phyloP scores from a whole-genome alignment of 176 grass and related monocot species.

The Ampelocalamus luodianensis region DNA sequence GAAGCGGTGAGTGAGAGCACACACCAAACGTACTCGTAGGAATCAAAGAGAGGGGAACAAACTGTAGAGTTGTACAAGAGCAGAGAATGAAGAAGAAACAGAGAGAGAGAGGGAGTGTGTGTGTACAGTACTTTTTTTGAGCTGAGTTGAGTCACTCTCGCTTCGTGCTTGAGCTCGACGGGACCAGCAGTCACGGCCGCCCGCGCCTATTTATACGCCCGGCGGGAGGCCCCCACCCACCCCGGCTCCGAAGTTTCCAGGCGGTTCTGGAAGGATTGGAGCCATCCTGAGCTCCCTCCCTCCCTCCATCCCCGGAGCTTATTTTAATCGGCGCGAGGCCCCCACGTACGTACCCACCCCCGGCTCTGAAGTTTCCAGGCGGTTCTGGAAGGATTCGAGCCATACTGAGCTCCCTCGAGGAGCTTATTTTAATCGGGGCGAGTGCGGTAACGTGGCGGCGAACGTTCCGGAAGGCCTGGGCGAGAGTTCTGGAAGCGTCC shows the following conservation, averaged over 20 bases:
- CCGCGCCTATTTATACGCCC: conserved; percentile 36
- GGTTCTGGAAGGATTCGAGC: conserved; percentile 29
- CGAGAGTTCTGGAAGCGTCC: conserved; percentile 52
- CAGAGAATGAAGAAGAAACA: not conserved
- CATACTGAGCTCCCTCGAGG: not conserved
- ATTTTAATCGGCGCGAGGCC: conserved; percentile 8
- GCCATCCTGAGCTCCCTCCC: not conserved
- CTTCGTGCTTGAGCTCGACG: too few species aligned
- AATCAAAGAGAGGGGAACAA: not conserved
- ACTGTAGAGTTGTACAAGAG: not conserved
- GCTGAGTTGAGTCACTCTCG: too few species aligned
- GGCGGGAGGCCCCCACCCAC: not conserved
- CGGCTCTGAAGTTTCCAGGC: conserved; percentile 50
- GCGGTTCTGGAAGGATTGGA: too few species aligned
- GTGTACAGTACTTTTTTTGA: not conserved
- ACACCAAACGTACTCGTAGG: not conserved
- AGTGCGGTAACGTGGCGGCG: conserved; percentile 41
- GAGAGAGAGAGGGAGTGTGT: not conserved
- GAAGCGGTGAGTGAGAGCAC: not conserved
- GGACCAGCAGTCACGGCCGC: not conserved
- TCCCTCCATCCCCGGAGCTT: not conserved
- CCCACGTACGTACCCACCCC: not conserved
- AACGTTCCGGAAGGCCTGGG: conserved; percentile 44
- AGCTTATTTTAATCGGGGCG: conserved; percentile 13
- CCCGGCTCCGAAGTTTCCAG: too few species aligned